Percentiles rank a stretch among this genome's conserved stretches.
phyloP scores from a whole-genome alignment of 2,329 filamentous ascomycete genomes.

The Bipolaris gigantea region DNA sequence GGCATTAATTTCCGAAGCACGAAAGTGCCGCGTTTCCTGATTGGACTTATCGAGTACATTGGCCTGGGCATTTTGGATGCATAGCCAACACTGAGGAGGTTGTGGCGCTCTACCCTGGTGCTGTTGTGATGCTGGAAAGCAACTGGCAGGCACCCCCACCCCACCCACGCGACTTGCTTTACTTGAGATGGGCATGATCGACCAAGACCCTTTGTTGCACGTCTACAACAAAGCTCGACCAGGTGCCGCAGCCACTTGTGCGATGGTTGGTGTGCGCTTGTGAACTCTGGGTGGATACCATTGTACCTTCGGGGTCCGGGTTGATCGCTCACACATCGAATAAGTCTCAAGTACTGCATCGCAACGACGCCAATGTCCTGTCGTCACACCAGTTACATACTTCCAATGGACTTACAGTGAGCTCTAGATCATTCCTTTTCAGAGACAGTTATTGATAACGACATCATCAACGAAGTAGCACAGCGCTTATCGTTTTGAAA shows the following conservation, averaged over 20 bases:
- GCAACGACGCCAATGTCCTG: too few species aligned
- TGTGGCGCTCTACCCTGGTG: conserved; percentile 17
- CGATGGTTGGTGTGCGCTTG: conserved; percentile 14
- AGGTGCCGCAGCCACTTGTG: conserved; percentile 5
- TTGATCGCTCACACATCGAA: too few species aligned
- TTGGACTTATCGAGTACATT: conserved; percentile 27
- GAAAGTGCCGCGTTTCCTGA: conserved; percentile 29
- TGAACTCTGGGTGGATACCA: conserved; percentile 19
- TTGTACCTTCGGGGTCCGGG: conserved; percentile 21
- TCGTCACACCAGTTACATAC: conserved; percentile 17
- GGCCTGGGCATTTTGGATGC: conserved; percentile 19
- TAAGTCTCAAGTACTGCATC: too few species aligned
- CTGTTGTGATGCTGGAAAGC: conserved; percentile 25
- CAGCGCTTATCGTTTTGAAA: conserved; percentile 19
- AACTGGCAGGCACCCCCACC: conserved; percentile 24
- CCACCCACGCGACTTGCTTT: conserved; percentile 23
- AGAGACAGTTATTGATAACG: conserved; percentile 15
- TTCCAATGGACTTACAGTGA: conserved; percentile 18
- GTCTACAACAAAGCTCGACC: conserved; percentile 5
- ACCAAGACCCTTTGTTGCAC: conserved; percentile 21
- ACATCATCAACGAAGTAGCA: conserved; percentile 20
- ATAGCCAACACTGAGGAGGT: conserved; percentile 26
- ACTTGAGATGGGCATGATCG: conserved; percentile 29
- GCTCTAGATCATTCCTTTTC: conserved; percentile 25
- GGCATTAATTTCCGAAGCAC: conserved; percentile 15